Conservation (phyloP, 257 asterid genomes). For the Solanum lycopersicoides region DNA sequence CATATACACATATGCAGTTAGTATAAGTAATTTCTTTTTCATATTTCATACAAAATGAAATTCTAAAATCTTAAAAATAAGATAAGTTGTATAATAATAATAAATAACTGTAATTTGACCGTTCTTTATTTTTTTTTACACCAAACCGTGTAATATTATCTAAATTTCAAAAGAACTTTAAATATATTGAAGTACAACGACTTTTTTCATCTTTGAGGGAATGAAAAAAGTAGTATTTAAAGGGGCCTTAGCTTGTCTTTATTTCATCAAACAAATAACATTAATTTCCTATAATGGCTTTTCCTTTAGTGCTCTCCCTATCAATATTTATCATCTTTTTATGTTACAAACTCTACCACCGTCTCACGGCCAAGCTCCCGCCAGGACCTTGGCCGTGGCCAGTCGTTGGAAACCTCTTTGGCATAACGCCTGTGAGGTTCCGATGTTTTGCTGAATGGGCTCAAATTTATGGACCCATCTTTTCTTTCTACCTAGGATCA, state of each 20-base stretch:
- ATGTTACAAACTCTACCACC: conserved; percentile 28
- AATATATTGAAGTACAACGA: background rate
- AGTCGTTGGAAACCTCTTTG: conserved; percentile 19
- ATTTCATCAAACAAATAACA: background rate
- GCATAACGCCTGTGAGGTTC: conserved; percentile 12
- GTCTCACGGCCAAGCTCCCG: conserved; percentile 27
- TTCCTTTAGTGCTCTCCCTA: conserved; percentile 9
- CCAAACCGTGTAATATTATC: background rate
- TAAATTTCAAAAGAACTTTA: background rate
- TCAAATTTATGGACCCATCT: conserved; percentile 17
- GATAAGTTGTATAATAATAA: background rate
- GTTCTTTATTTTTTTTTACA: background rate
- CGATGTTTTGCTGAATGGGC: conserved; percentile 22
- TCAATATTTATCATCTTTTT: conserved; percentile 14
- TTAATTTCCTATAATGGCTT: conserved; percentile 11
- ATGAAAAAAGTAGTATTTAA: background rate
- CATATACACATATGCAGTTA: background rate
- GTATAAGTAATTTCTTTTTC: background rate
- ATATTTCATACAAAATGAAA: background rate
- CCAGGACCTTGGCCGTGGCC: conserved; percentile 29
- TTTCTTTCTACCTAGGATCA: conserved; percentile 21
- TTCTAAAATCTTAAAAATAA: background rate
- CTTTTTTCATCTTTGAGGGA: background rate
- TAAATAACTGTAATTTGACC: background rate
- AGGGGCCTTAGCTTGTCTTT: background rate